Conservation (phyloP, 768 basidiomycete genomes). For the Pisolithus albus region DNA sequence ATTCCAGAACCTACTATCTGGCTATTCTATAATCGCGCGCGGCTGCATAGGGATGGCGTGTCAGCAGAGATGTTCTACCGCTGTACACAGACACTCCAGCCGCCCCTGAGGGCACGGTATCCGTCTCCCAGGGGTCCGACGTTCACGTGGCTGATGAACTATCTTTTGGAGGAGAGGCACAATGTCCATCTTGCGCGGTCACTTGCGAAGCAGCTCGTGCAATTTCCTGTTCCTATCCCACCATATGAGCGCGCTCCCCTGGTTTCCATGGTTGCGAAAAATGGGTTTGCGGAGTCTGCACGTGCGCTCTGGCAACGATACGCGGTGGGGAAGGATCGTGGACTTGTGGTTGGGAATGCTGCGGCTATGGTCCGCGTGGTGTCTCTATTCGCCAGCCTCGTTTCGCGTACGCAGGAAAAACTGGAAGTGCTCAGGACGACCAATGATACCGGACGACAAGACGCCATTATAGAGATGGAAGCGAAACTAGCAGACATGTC, state of each 20-base stretch:
- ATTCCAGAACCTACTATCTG: conserved; percentile 41
- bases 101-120: conserved; percentile 33
- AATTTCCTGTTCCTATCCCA: conserved; percentile 36
- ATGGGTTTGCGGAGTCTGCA: conserved; percentile 43
- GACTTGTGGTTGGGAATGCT: conserved; percentile 39
- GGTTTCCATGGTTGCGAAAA: conserved; percentile 38
- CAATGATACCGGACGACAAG: background rate
- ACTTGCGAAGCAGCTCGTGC: conserved; percentile 45
- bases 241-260: conserved; percentile 41
- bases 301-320: conserved; percentile 55
- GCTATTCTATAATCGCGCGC: conserved; percentile 40
- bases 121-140: conserved; percentile 43
- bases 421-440: background rate
- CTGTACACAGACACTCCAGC: conserved; percentile 32
- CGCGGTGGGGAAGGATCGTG: conserved; percentile 34
- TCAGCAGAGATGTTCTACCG: conserved; percentile 43
- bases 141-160: conserved; percentile 48
- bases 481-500: conserved; percentile 9
- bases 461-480: conserved; percentile 2
- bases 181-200: conserved; percentile 41
- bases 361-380: conserved; percentile 37
- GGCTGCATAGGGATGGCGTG: conserved; percentile 18
- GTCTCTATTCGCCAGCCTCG: conserved; percentile 32
- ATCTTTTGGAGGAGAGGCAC: conserved; percentile 33
- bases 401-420: conserved; percentile 14